Percentiles rank a stretch among this genome's conserved stretches.
phyloP scores from a whole-genome alignment of 2,329 filamentous ascomycete genomes.

The Verticillium nonalfalfae region DNA sequence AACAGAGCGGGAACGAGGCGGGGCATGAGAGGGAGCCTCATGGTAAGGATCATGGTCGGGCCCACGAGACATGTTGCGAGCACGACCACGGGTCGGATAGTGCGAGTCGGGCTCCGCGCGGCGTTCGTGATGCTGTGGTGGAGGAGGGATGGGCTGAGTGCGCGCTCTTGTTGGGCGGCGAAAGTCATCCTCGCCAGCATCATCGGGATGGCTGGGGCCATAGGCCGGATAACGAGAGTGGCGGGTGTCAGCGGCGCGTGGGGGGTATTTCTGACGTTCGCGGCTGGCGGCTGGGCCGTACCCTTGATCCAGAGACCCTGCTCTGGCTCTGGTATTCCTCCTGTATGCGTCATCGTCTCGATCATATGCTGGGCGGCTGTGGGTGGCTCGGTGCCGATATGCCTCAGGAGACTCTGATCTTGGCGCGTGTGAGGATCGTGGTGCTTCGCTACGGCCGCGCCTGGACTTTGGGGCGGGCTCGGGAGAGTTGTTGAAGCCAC shows the following conservation, averaged over 20 bases:
- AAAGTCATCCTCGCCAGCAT: conserved; percentile 1
- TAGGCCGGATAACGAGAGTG: conserved; percentile 6
- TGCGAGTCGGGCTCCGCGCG: neutral
- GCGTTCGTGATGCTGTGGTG: neutral
- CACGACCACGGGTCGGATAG: neutral
- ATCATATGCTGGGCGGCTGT: neutral
- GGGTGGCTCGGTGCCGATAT: neutral
- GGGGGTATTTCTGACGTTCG: conserved; percentile 2
- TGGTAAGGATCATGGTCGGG: neutral
- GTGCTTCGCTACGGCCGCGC: conserved; percentile 1
- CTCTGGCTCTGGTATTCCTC: neutral
- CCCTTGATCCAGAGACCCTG: conserved; percentile 3
- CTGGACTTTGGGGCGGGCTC: neutral
- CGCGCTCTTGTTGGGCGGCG: neutral
- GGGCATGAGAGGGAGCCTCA: neutral
- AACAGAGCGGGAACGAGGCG: conserved; percentile 1
- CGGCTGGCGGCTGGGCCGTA: neutral
- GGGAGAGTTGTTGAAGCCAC: neutral
- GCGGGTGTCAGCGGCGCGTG: conserved; percentile 10
- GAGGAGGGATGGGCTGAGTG: neutral
- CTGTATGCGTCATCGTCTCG: neutral
- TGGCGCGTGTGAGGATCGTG: neutral
- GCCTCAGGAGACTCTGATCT: neutral
- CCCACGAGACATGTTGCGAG: conserved; percentile 2
- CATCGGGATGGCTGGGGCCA: neutral